Percentiles rank a stretch among this genome's conserved stretches.
Evolutionary conservation across 2,329 filamentous ascomycete species (phyloP).

Genomic region (Akanthomyces uredinophilus): DNA sequence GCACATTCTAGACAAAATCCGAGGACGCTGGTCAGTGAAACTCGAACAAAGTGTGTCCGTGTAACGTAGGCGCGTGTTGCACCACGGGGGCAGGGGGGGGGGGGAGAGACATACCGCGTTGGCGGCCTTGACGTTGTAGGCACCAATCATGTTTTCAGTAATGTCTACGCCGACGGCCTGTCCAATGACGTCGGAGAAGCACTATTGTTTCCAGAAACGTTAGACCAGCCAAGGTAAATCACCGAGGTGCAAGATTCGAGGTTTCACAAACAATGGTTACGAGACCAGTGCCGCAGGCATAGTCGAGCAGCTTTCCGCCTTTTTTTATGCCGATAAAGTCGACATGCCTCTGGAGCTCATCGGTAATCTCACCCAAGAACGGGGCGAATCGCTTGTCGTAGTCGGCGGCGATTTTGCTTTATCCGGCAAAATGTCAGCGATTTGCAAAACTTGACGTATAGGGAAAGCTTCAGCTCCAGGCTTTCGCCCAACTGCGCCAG

Average conservation of each 20-base stretch:
- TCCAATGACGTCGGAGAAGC: conserved; percentile 31
- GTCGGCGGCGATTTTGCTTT: conserved; percentile 26
- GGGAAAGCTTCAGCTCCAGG: no score
- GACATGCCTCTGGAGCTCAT: conserved; percentile 46
- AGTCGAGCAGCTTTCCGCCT: conserved; percentile 59
- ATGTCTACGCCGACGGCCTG: conserved; percentile 65
- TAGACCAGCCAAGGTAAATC: neutral
- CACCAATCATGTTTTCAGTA: conserved; percentile 63
- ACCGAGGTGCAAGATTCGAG: neutral
- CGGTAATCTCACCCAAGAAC: conserved; percentile 47
- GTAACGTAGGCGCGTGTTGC: neutral
- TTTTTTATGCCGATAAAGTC: conserved; percentile 55
- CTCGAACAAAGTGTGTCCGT: no score
- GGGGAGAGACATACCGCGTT: conserved; percentile 39
- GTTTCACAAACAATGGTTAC: conserved; percentile 52
- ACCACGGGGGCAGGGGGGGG: no score
- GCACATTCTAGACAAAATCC: conserved; percentile 37
- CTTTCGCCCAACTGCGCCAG: no score
- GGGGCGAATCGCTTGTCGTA: conserved; percentile 51
- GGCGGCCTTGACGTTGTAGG: conserved; percentile 58
- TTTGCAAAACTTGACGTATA: neutral
- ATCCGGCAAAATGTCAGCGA: neutral
- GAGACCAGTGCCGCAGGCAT: conserved; percentile 68
- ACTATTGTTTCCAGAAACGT: conserved; percentile 5
- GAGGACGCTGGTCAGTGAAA: no score